Base-by-base conservation (phyloP, 1,284 basidiomycete genomes). In the Leccinum subrobustum region DNA sequence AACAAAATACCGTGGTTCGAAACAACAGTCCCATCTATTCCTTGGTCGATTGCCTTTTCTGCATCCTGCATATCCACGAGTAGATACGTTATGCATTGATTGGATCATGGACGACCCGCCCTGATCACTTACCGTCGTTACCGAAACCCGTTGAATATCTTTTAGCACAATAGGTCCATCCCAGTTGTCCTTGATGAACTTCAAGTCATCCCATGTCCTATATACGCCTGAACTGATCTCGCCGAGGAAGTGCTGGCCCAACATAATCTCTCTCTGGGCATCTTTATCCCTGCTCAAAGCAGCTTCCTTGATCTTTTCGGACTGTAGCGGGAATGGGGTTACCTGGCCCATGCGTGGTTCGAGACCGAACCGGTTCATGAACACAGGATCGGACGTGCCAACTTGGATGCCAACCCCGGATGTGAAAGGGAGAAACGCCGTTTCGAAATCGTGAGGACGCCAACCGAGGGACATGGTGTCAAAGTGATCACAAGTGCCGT, bases 1-100 rank as follows among this genome's bases (percentile, higher is more conserved):
- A 16, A 16, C 6, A 39, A 39, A 37, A 12, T 25, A 87, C 88
- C 92, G 67, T 95, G 93, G 68, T 95, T 95, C 8, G 88, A 91
- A 7, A 94, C 89, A 18, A 94, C 75, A 61, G 95, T 89, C 1
- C 91, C 92, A 61, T 93, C 83, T 6, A 86, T 80, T 1, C 84
- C 85, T 7, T 80, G 70, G n/a, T 87, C 82, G n/a, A 91, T 73
- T 1, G 88, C 89, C 62, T 81, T 82, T 66, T 87, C 83, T 5
- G 91, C 91, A 68, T 93, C 92, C 79, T 90, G 63, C 9, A 12
- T 7, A 20, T 3, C 27, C 20, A 23, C 7, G 27, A 1, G 20
- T 7, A 47, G 7, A 37, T 20, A 48, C 7, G 14, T 11, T 25
- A 39, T 44, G 35, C 14, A 9, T 18, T 0, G 31, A 50, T 6